phyloP scores from a whole-genome alignment of 106 monocot genomes.

The Phalaenopsis equestris region DNA sequence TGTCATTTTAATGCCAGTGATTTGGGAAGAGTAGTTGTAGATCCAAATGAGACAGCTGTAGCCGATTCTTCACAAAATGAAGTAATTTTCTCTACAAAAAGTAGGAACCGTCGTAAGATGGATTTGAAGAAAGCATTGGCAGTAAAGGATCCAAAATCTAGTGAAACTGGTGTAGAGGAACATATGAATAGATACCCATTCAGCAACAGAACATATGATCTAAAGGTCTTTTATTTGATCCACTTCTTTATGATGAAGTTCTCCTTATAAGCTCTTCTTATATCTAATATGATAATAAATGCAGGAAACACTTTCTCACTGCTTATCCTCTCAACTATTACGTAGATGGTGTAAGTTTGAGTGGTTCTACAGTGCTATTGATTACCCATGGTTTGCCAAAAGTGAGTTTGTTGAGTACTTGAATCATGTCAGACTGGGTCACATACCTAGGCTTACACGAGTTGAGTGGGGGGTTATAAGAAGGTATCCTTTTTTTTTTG shows the following conservation, averaged over 20 bases:
- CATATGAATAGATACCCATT: constrained; percentile 22
- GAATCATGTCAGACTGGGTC: constrained; percentile 88
- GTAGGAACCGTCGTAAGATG: constrained; percentile 50
- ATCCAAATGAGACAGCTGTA: constrained; percentile 25
- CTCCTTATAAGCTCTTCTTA: not conserved
- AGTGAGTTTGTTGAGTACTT: constrained; percentile 97
- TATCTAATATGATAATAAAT: not conserved
- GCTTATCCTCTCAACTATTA: constrained; percentile 54
- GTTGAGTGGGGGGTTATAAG: constrained; percentile 98
- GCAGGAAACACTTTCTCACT: constrained; percentile 70
- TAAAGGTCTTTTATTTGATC: constrained; percentile 32
- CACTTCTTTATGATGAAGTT: not conserved
- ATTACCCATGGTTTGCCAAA: constrained; percentile 98
- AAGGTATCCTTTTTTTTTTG: constrained; percentile 39
- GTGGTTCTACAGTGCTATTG: constrained; percentile 99
- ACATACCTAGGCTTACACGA: constrained; percentile 95
- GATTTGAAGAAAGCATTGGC: constrained; percentile 40
- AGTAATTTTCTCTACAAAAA: constrained; percentile 25
- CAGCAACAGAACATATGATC: constrained; percentile 21
- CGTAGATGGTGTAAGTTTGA: constrained; percentile 96
- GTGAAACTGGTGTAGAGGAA: constrained; percentile 38
- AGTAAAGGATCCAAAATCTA: constrained; percentile 36
- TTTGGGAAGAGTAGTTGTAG: constrained; percentile 17
- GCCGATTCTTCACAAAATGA: constrained; percentile 22
- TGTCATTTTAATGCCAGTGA: constrained; percentile 37